Base-by-base conservation (phyloP, 495 filamentous ascomycete species). In the Lepraria neglecta region DNA sequence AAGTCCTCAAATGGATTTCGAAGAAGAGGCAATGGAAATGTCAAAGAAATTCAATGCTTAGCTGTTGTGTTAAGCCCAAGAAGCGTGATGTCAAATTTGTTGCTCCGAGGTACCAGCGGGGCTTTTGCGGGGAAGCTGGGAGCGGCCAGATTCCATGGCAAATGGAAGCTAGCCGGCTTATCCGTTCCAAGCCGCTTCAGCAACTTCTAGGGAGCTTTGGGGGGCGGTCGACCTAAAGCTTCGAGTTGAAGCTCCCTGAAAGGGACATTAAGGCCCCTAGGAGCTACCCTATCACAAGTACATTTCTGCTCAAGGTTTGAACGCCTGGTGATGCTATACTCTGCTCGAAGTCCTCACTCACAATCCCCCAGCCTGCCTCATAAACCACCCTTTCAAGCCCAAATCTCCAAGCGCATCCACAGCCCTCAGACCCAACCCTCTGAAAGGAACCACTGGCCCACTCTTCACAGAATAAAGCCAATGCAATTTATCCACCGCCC, bases 401-500 rank as follows among this genome's bases (percentile, higher is more conserved):
- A 14, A 54, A 42, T 84, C 82, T 0, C 84, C 82, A 70, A 96
- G 68, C n/a, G 78, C 74, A 77, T 97, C 85, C 60, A 97, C 85
- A 21, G 84, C 81, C 53, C 79, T 81, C 61, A 99, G 69, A 0
- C 95, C 95, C 54, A 89, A 69, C 65, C 85, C 89, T 56, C 95
- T 81, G 59, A 88, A 74, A 56, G 83, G 85, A 15, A 94, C 87
- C 45, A 97, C 73, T 11, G 91, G 91, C 1, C 86, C 85, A 58
- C 78, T 84, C 10, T 82, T 83, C 3, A 87, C 83, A 42, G 84
- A 85, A 69, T 96, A 99, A 48, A 99, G 73, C 79, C 94, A 95
- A 70, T 97, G 90, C 67, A 99, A 74, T 74, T 96, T 88, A 76
- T 99, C 95, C 43, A 90, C 89, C 21, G 92, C 87, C 11, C 90